Conservation (phyloP, 2,329 filamentous ascomycete species). For the Ophioceras dolichostomum region DNA sequence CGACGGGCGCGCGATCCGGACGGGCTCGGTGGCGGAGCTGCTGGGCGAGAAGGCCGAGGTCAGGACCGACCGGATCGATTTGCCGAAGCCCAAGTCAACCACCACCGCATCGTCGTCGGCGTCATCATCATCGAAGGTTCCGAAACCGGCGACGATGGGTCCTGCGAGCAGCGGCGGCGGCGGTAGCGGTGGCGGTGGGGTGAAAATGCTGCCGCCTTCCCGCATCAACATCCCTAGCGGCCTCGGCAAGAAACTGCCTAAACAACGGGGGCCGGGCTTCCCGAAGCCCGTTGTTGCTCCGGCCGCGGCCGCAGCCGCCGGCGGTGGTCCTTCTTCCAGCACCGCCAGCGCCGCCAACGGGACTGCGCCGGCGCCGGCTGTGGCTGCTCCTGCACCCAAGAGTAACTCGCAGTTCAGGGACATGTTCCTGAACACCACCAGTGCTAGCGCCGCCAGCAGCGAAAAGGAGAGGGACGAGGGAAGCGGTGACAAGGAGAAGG, state of each 20-base stretch:
- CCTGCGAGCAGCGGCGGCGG: slow-evolving; percentile 24
- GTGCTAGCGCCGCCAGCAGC: too few species aligned
- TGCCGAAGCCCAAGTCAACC: slow-evolving; percentile 17
- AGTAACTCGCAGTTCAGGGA: slow-evolving; percentile 18
- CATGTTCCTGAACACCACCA: slow-evolving; percentile 15
- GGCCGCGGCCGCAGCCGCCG: background rate
- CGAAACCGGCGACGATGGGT: slow-evolving; percentile 8
- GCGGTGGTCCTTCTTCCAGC: slow-evolving; percentile 1
- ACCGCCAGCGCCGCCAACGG: slow-evolving; percentile 8
- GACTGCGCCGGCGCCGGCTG: slow-evolving; percentile 5
- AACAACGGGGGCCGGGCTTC: slow-evolving; percentile 18
- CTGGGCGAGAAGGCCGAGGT: slow-evolving; percentile 35
- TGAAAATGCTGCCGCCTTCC: slow-evolving; percentile 9
- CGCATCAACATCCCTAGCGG: slow-evolving; percentile 2
- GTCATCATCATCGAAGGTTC: slow-evolving; percentile 19
- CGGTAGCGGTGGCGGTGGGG: slow-evolving; percentile 22
- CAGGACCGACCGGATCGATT: slow-evolving; percentile 27
- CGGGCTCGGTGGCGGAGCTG: slow-evolving; percentile 41
- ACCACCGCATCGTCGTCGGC: too few species aligned
- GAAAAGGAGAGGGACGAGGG: too few species aligned
- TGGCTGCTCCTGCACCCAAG: slow-evolving; percentile 14
- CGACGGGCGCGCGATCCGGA: slow-evolving; percentile 38
- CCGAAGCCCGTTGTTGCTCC: slow-evolving; percentile 4
- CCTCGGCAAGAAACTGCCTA: slow-evolving; percentile 13
- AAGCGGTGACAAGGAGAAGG: slow-evolving; percentile 1